Percentiles rank a stretch among this genome's conserved stretches.
These are phyloP conservation scores for Clitopilus hobsonii DNA, from an alignment of 768 basidiomycete species.

Conservation along the genomic window DNA sequence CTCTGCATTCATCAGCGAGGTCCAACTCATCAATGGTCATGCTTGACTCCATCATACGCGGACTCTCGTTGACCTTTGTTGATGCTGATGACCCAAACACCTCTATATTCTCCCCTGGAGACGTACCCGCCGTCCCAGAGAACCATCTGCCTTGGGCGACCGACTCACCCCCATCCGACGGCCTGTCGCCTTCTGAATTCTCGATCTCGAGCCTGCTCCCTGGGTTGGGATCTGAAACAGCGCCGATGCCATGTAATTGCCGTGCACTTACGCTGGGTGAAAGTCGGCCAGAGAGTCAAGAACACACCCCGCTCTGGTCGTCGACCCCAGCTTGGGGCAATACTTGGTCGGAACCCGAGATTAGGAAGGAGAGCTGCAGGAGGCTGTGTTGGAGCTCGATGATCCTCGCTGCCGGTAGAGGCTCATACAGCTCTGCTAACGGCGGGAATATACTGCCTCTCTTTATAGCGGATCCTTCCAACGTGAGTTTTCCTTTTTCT, in stretches of 20 bases:
- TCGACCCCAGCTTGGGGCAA: constrained; percentile 61
- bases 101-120: constrained; percentile 41
- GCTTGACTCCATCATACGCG: constrained; percentile 66
- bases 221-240: constrained; percentile 14
- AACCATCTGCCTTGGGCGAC: constrained; percentile 10
- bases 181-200: not conserved
- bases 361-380: constrained; percentile 67
- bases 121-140: constrained; percentile 41
- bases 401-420: constrained; percentile 59
- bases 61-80: constrained; percentile 52
- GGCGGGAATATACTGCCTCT: constrained; percentile 36
- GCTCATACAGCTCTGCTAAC: constrained; percentile 50
- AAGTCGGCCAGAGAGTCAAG: constrained; percentile 43
- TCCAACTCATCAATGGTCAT: constrained; percentile 52
- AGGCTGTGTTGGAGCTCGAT: constrained; percentile 72
- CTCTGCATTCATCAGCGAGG: constrained; percentile 49
- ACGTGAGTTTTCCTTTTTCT: constrained; percentile 38
- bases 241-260: constrained; percentile 36
- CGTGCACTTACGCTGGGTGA: constrained; percentile 43
- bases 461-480: constrained; percentile 59
- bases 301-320: constrained; percentile 60
- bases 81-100: constrained; percentile 53
- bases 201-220: constrained; percentile 1
- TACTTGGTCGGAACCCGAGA: constrained; percentile 56
- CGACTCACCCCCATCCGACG: not conserved